Evolutionary conservation across 306 rosid genomes (phyloP).

Genomic region (Prunus campanulata): DNA sequence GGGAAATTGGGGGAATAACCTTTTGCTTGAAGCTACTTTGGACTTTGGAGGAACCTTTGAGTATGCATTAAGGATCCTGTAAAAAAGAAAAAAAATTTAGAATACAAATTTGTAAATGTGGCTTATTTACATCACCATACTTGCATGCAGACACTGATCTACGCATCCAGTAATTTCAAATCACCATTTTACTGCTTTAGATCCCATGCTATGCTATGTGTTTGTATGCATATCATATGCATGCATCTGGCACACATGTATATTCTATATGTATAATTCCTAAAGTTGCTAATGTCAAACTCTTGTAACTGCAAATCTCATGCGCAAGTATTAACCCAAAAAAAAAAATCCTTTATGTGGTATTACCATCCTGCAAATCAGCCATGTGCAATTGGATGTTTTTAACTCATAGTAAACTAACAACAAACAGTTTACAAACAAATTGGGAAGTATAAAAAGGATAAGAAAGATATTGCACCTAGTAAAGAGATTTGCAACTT

Average conservation of each 20-base stretch:
- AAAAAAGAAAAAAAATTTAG: slow-evolving; percentile 10
- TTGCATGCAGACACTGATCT: neutral
- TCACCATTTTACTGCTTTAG: neutral
- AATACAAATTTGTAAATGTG: neutral
- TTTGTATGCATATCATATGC: slow-evolving; percentile 1
- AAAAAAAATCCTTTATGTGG: neutral
- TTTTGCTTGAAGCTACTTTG: slow-evolving; percentile 52
- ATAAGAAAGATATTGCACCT: slow-evolving; percentile 41
- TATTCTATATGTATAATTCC: neutral
- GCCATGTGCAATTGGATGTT: neutral
- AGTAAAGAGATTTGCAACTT: slow-evolving; percentile 85
- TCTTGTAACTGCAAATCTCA: slow-evolving; percentile 1
- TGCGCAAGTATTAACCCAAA: neutral
- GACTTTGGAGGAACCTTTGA: slow-evolving; percentile 70
- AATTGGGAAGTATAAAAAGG: neutral
- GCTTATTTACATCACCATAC: neutral
- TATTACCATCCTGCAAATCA: neutral
- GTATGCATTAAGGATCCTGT: slow-evolving; percentile 79
- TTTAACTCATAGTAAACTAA: neutral
- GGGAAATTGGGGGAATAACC: slow-evolving; percentile 35
- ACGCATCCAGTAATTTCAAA: neutral
- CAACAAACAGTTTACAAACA: neutral
- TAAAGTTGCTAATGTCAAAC: neutral
- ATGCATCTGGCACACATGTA: neutral
- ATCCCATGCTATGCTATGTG: neutral